These are phyloP conservation scores for Echria macrotheca DNA, from an alignment of 495 filamentous ascomycete species.

Conservation along the genomic window DNA sequence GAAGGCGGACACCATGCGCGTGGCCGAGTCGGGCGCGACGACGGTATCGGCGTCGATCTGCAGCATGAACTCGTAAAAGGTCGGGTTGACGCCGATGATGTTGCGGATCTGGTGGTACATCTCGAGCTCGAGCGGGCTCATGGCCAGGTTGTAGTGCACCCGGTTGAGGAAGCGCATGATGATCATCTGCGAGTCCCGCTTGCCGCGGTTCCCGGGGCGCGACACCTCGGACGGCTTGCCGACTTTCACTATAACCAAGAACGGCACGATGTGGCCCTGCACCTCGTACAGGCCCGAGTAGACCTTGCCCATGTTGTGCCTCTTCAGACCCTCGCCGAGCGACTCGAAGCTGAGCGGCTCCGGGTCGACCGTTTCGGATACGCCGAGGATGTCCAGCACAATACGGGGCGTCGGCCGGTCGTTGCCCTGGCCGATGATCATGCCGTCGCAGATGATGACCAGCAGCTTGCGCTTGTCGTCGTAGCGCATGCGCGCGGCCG, in stretches of 20 bases:
- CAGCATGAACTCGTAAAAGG: constrained; percentile 95
- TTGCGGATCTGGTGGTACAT: constrained; percentile 99
- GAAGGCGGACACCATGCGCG: constrained; percentile 88
- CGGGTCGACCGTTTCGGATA: constrained; percentile 89
- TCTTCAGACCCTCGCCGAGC: constrained; percentile 90
- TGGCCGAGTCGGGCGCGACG: constrained; percentile 84
- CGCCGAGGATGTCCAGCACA: constrained; percentile 93
- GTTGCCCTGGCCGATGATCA: constrained; percentile 99
- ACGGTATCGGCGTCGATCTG: constrained; percentile 98
- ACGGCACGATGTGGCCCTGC: constrained; percentile 95
- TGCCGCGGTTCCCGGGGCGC: constrained; percentile 94
- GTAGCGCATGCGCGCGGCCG: constrained; percentile 90
- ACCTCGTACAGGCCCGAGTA: constrained; percentile 98
- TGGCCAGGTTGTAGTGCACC: constrained; percentile 91
- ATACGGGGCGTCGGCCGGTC: constrained; percentile 93
- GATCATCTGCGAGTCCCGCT: constrained; percentile 98
- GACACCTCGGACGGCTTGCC: constrained; percentile 97
- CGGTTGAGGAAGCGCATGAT: constrained; percentile 98
- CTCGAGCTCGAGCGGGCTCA: constrained; percentile 95
- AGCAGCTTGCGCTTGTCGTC: constrained; percentile 97
- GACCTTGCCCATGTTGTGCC: constrained; percentile 98
- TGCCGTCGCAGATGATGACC: constrained; percentile 92
- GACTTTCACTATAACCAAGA: constrained; percentile 93
- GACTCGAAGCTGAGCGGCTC: constrained; percentile 96
- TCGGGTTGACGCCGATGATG: constrained; percentile 97